A percentile compares a stretch with the other conserved stretches of the same genome.
These are phyloP conservation scores for Blastobotrys indianensis DNA, from an alignment of 1,139 yeast species.

Conservation along the genomic window DNA sequence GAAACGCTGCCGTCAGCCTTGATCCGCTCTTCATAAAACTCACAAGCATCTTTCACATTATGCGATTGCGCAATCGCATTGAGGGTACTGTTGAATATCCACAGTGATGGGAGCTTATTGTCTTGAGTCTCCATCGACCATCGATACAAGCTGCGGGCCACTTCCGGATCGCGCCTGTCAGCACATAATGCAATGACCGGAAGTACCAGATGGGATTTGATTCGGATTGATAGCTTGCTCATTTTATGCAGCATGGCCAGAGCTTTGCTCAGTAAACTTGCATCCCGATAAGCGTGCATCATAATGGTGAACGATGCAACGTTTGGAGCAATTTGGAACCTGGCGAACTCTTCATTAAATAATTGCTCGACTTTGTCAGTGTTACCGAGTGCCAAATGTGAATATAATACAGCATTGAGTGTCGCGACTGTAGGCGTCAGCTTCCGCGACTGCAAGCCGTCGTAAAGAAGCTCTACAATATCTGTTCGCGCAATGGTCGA, in stretches of 20 bases:
- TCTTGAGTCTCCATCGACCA: slow-evolving; percentile 18
- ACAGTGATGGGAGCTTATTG: background rate
- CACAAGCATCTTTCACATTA: background rate
- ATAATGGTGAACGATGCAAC: slow-evolving; percentile 25
- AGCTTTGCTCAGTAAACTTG: slow-evolving; percentile 29
- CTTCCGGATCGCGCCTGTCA: slow-evolving; percentile 25
- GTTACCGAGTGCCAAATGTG: slow-evolving; percentile 44
- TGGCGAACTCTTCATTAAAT: slow-evolving; percentile 38
- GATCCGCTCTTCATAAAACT: background rate
- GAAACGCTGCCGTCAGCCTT: background rate
- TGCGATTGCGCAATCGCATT: no score
- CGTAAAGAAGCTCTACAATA: slow-evolving; percentile 49
- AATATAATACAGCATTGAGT: slow-evolving; percentile 41
- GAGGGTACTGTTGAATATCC: no score
- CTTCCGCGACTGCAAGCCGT: slow-evolving; percentile 41
- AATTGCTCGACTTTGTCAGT: slow-evolving; percentile 40
- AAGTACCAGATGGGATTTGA: slow-evolving; percentile 7
- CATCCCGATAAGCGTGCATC: slow-evolving; percentile 28
- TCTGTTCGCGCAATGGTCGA: slow-evolving; percentile 51
- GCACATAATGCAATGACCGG: slow-evolving; percentile 31
- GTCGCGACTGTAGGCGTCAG: slow-evolving; percentile 47
- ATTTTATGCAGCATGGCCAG: slow-evolving; percentile 27
- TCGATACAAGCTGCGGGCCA: slow-evolving; percentile 28
- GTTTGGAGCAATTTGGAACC: slow-evolving; percentile 35
- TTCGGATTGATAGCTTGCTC: slow-evolving; percentile 13